Base-by-base conservation (phyloP, 495 filamentous ascomycete genomes). In the Podospora sp. region DNA sequence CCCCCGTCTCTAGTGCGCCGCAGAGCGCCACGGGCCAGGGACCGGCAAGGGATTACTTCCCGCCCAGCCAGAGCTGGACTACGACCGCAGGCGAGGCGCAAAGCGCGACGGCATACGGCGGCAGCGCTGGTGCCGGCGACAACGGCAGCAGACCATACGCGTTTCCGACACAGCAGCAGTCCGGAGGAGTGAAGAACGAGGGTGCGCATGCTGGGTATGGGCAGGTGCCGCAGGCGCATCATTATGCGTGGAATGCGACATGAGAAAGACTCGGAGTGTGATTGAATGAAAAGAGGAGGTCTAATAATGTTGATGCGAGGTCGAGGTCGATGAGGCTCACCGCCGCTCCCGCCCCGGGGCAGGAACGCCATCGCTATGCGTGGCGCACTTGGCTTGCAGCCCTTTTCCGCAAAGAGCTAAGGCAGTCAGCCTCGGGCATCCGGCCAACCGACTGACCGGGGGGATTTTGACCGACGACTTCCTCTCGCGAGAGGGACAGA, bases 1-100 rank as follows among this genome's bases (percentile, higher is more conserved):
- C 56, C 18, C 56, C 22, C 21, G 22, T 27, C 2, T 12, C 24
- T 25, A 26, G 14, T 16, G 56, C 22, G 56, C 16, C 21, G 52
- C 59, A 62, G 33, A 35, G 35, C 20, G 27, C 57, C 16, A 36
- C 57, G 7, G 57, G 57, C 25, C 57, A 27, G 14, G 69, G 75
- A 26, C 78, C 79, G 12, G 74, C 78, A 18, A 76, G 82, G 29
- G 82, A 84, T 40, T 83, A 83, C 65, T 82, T 80, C 65, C 78
- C 82, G n/a, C 68, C 80, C 5, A 71, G 77, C 11, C 76, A 78
- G 53, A 78, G 76, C 29, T 82, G 80, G 81, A 80, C 78, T 20
- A 78, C 78, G 16, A 78, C 80, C 22, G 78, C 81, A 2, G 78
- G 79, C 49, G 81, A 82, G 55, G 66, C 69, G 8, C 73, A 33